These are phyloP conservation scores for Sugiyamaella lignohabitans DNA, from an alignment of 805 yeast species.

Conservation along the genomic window DNA sequence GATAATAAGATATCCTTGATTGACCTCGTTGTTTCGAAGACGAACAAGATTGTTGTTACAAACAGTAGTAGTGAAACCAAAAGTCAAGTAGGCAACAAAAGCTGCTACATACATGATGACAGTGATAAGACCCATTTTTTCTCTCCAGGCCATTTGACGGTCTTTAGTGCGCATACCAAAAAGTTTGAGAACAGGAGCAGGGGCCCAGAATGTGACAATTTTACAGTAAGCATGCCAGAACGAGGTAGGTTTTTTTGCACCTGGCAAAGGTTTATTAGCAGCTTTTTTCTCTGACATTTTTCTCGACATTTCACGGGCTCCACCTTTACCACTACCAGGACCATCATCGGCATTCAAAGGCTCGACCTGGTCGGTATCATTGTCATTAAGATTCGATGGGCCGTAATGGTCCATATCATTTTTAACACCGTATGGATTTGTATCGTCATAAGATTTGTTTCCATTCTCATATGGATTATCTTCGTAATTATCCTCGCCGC, in stretches of 20 bases:
- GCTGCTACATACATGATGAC: slow-evolving; percentile 70
- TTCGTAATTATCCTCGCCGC: slow-evolving; percentile 2
- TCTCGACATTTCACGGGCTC: not conserved
- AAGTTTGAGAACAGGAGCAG: slow-evolving; percentile 59
- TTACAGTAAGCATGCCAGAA: slow-evolving; percentile 83
- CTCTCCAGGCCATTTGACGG: slow-evolving; percentile 95
- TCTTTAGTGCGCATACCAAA: slow-evolving; percentile 75
- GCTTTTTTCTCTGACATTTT: not conserved
- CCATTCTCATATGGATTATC: not conserved
- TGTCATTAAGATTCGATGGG: not conserved
- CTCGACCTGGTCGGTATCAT: no score
- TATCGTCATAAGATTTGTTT: not conserved
- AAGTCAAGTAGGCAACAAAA: slow-evolving; percentile 76
- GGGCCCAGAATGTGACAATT: slow-evolving; percentile 85
- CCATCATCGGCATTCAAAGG: no score
- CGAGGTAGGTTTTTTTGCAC: slow-evolving; percentile 21
- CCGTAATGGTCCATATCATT: slow-evolving; percentile 1
- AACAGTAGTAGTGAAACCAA: slow-evolving; percentile 85
- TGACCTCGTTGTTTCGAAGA: slow-evolving; percentile 54
- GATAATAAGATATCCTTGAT: slow-evolving; percentile 57
- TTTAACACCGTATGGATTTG: not conserved
- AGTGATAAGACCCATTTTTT: slow-evolving; percentile 78
- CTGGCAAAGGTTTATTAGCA: not conserved
- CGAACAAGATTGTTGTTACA: slow-evolving; percentile 48
- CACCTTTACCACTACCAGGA: slow-evolving; percentile 2